Evolutionary conservation across 139 green algal genomes (phyloP).

Genomic region (Chlamydomonas sp.): DNA sequence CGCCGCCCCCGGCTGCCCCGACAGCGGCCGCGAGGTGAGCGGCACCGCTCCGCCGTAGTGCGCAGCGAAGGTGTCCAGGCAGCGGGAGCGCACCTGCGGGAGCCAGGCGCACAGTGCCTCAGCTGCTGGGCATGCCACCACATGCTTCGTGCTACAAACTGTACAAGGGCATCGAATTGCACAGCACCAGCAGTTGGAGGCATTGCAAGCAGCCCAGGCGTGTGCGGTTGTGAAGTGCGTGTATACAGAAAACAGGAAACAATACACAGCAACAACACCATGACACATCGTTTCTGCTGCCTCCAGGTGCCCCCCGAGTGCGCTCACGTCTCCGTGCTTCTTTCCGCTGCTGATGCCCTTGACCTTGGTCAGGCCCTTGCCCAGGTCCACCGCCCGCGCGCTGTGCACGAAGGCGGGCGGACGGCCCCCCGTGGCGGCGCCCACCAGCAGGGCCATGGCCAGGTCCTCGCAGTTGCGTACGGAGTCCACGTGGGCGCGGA

Average conservation of each 20-base stretch:
- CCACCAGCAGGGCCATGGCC: slow-evolving; percentile 57
- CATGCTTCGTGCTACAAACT: background rate
- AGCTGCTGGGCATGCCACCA: no score
- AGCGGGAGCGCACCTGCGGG: slow-evolving; percentile 4
- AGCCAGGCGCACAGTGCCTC: background rate
- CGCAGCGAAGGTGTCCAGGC: slow-evolving; percentile 4
- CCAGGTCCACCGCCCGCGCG: background rate
- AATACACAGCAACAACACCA: background rate
- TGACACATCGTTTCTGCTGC: background rate
- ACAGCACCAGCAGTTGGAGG: background rate
- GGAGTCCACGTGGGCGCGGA: slow-evolving; percentile 62
- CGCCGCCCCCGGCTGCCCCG: no score
- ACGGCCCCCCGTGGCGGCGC: slow-evolving; percentile 16
- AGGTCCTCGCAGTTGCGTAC: slow-evolving; percentile 69
- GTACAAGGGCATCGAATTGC: background rate
- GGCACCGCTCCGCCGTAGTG: slow-evolving; percentile 15
- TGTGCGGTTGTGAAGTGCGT: background rate
- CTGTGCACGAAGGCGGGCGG: slow-evolving; percentile 24
- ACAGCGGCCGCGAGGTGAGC: background rate
- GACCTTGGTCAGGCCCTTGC: slow-evolving; percentile 35
- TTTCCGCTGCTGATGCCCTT: slow-evolving; percentile 37
- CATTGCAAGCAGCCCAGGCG: background rate
- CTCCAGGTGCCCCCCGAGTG: background rate
- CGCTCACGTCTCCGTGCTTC: slow-evolving; percentile 19
- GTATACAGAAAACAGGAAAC: background rate